A percentile compares a stretch with the other conserved stretches of the same genome.
phyloP scores from a whole-genome alignment of 495 filamentous ascomycete genomes.

The Aspergillus coremiiformis region DNA sequence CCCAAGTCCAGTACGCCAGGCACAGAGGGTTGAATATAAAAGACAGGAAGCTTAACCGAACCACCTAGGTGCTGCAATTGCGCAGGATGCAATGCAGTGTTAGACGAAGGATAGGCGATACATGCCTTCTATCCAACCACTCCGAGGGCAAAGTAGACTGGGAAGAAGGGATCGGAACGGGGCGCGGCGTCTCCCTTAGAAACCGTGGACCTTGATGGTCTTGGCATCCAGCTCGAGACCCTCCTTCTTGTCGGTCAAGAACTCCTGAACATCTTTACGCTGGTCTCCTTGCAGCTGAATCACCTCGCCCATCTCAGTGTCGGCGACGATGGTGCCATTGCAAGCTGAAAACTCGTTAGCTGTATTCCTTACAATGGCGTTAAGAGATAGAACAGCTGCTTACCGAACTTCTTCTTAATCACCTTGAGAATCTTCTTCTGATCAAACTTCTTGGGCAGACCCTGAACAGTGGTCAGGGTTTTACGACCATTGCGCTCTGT shows the following conservation, averaged over 20 bases:
- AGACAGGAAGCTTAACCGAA: slow-evolving; percentile 14
- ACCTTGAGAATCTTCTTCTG: slow-evolving; percentile 99
- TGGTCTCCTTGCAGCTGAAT: slow-evolving; percentile 99
- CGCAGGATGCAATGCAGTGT: slow-evolving; percentile 13
- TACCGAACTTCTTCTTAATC: slow-evolving; percentile 99
- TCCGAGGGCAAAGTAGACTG: slow-evolving; percentile 35
- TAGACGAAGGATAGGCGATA: slow-evolving; percentile 20
- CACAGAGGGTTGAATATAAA: slow-evolving; percentile 25
- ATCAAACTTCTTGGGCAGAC: slow-evolving; percentile 95
- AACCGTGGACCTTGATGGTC: slow-evolving; percentile 83
- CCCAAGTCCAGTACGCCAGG: slow-evolving; percentile 33
- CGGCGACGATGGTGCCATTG: slow-evolving; percentile 99
- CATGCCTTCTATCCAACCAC: slow-evolving; percentile 33
- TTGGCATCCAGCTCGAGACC: slow-evolving; percentile 87
- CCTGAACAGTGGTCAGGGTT: slow-evolving; percentile 98
- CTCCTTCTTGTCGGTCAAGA: slow-evolving; percentile 89
- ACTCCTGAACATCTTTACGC: slow-evolving; percentile 96
- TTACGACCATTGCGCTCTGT: slow-evolving; percentile 99
- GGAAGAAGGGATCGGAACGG: slow-evolving; percentile 40
- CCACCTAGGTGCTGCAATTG: slow-evolving; percentile 17
- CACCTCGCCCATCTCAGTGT: slow-evolving; percentile 98
- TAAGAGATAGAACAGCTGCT: slow-evolving; percentile 22
- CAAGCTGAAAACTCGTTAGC: slow-evolving; percentile 56
- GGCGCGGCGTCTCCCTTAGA: slow-evolving; percentile 42
- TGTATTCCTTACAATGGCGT: neutral